Evolutionary conservation across 2,329 filamentous ascomycete genomes (phyloP).

Genomic region (Alternaria tenuissima): DNA sequence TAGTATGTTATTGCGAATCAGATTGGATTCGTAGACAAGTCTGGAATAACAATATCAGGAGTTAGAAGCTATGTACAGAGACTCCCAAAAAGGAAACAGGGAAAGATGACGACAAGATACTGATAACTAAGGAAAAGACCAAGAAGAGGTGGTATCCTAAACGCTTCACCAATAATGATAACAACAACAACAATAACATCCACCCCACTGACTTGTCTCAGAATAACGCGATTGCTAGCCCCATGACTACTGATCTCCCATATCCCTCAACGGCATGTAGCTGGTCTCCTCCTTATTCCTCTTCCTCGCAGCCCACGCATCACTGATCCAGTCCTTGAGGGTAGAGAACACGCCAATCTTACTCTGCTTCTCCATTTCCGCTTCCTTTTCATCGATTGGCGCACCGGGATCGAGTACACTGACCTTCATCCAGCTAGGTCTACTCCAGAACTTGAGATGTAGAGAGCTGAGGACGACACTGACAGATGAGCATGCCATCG

Average conservation of each 20-base stretch:
- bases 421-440: constrained; percentile 87
- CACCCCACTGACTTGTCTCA: not conserved
- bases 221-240: not conserved
- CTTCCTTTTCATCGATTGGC: constrained; percentile 38
- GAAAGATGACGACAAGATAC: not conserved
- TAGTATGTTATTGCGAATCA: not conserved
- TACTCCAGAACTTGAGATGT: constrained; percentile 83
- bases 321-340: constrained; percentile 39
- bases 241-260: constrained; percentile 43
- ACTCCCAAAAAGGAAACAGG: constrained; percentile 4
- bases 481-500: constrained; percentile 91
- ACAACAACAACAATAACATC: not conserved
- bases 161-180: constrained; percentile 5
- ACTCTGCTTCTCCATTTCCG: constrained; percentile 33
- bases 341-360: constrained; percentile 32
- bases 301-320: constrained; percentile 45
- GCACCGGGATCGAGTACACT: constrained; percentile 63
- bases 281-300: constrained; percentile 51
- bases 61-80: constrained; percentile 14
- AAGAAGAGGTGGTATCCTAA: constrained; percentile 23
- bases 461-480: constrained; percentile 87
- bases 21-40: not conserved
- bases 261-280: constrained; percentile 57
- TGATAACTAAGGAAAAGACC: constrained; percentile 2
- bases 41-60: not conserved